Base-by-base conservation (phyloP, 495 filamentous ascomycete species). In the Lindgomyces ingoldianus region DNA sequence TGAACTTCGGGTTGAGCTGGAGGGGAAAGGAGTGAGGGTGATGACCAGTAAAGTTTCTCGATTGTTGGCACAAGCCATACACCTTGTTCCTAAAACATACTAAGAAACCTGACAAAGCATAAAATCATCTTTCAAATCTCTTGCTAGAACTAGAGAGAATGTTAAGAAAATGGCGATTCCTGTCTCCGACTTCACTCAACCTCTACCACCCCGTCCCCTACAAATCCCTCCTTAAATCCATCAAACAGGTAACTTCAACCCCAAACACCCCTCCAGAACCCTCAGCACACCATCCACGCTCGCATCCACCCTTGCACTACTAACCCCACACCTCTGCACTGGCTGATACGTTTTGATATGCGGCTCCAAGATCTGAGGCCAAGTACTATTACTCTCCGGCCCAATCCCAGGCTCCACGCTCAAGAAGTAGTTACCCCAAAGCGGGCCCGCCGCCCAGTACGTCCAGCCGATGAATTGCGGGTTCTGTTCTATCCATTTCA, bases 381-480 rank as follows among this genome's bases (percentile, higher is more conserved):
- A 64, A 26, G 62, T 64, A 27, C 26, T 51, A 52, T 64, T 64
- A 24, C 18, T 27, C 53, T 53, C 33, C 1, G 52, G 51, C 25
- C 62, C 62, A 2, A 58, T 46, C 0, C 53, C 54, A 0, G 62
- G 62, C 51, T 64, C 62, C 1, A 64, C 53, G 18, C 62, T 64
- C 62, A 64, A 46, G 44, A 67, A 68, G 47, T 64, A 65, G 24
- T 58, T 48, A 12, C 68, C 68, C 70, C 70, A 73, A 1, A 73
- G 25, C 21, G 70, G 70, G 4, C 70, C 70, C 1, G 70, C 70
- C 10, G 68, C 64, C 70, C 68, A 73, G n/a, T 64, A 64, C 16
- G 70, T 62, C 70, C 70, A 73, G n/a, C 70, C 70, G 22, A 73
- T 60, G 18, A 55, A 71, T 53, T 62, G 48, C 3, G 55, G 48